A percentile compares a stretch with the other conserved stretches of the same genome.
Conservation (phyloP, 2,329 filamentous ascomycete genomes). For the Ophiostoma tasmaniense region DNA sequence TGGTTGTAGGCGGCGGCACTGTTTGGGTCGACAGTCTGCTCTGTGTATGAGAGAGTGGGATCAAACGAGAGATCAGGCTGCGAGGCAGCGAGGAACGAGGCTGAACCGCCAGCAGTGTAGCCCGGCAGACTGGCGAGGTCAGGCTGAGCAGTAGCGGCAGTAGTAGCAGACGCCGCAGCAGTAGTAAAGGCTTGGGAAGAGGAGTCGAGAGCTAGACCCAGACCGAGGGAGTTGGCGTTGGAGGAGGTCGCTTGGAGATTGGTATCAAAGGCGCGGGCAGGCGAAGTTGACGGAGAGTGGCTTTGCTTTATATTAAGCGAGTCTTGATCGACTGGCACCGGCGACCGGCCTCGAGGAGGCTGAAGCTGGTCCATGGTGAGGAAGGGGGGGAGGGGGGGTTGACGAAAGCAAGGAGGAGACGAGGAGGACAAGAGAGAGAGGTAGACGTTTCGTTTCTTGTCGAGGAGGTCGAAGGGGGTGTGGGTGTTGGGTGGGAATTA, state of each 20-base stretch:
- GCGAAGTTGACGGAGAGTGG: conserved; percentile 52
- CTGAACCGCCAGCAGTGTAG: conserved; percentile 33
- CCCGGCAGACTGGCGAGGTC: conserved; percentile 43
- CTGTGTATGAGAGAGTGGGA: conserved; percentile 36
- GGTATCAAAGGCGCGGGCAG: conserved; percentile 37
- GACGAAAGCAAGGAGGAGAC: neutral
- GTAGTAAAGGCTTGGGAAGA: conserved; percentile 35
- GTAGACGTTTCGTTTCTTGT: neutral
- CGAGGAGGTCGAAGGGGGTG: conserved; percentile 8
- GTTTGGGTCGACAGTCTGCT: conserved; percentile 29
- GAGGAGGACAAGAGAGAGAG: neutral
- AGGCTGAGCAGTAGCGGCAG: conserved; percentile 25
- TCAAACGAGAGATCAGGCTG: conserved; percentile 35
- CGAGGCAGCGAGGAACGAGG: conserved; percentile 9
- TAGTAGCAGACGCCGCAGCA: conserved; percentile 12
- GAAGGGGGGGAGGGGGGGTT: neutral
- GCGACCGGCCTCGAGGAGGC: conserved; percentile 49
- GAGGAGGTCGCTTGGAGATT: conserved; percentile 31
- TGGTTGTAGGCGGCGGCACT: neutral
- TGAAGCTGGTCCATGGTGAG: conserved; percentile 44
- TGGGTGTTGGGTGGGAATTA: conserved; percentile 14
- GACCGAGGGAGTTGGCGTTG: conserved; percentile 30
- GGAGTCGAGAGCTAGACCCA: conserved; percentile 52
- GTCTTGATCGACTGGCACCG: conserved; percentile 49
- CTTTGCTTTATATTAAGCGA: conserved; percentile 58